These are phyloP conservation scores for Trichoderma citrinoviride DNA, from an alignment of 2,329 filamentous ascomycete species.

Conservation along the genomic window DNA sequence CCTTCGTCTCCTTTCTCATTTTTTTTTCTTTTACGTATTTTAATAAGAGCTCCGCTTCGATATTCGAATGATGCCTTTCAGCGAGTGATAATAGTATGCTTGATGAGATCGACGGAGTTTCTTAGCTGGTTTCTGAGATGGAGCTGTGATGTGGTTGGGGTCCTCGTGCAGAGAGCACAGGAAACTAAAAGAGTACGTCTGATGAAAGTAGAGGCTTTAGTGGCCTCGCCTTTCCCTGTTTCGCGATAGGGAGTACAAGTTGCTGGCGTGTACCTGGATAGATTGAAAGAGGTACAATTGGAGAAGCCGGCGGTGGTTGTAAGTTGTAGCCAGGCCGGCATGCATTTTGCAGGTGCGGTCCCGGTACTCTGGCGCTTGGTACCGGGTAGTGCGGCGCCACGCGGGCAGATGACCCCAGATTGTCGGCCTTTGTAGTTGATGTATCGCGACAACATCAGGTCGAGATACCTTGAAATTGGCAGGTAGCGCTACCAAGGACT, in stretches of 20 bases:
- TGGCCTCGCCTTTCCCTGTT: conserved; percentile 7
- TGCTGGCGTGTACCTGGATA: neutral
- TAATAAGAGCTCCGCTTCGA: neutral
- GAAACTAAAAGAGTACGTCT: neutral
- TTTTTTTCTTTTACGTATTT: neutral
- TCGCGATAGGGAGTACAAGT: neutral
- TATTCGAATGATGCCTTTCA: neutral
- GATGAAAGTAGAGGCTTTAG: conserved; percentile 6
- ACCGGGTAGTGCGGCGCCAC: conserved; percentile 17
- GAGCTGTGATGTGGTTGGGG: neutral
- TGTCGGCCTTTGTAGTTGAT: too few species aligned
- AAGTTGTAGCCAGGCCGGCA: neutral
- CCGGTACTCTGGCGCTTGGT: conserved; percentile 2
- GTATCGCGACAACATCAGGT: neutral
- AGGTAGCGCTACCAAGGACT: too few species aligned
- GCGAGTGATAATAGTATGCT: neutral
- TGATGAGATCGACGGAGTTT: neutral
- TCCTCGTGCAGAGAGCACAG: neutral
- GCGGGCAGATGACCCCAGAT: neutral
- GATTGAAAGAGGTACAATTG: too few species aligned
- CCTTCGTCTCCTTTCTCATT: neutral
- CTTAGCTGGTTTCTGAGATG: neutral
- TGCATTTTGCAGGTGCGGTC: neutral
- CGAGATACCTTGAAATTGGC: neutral
- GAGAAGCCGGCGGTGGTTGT: neutral